Base-by-base conservation (phyloP, 2,329 filamentous ascomycete species). In the Penicillium brasilianum region DNA sequence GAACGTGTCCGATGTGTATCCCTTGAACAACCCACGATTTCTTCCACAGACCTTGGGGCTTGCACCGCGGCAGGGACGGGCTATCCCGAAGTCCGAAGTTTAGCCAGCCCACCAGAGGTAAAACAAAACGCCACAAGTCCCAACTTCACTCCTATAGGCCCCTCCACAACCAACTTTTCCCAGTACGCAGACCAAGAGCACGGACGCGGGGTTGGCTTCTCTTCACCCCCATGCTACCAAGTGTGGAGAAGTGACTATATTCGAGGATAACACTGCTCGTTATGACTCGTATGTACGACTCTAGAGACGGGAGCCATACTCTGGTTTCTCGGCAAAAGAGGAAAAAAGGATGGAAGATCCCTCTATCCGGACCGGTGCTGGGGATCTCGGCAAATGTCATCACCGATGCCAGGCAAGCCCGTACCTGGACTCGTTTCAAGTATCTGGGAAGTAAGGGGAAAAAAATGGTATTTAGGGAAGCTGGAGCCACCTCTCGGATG, bases 101-200 rank as follows among this genome's bases (percentile, higher is more conserved):
- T 58, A 58, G 20, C 57, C 57, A 30, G 39, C 22, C 48, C 3
- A 30, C n/a, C n/a, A 58, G 49, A 58, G 57, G 46, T 18, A 57
- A 58, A 57, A 58, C n/a, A 57, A 32, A 52, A n/a, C 6, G 37
- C 28, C 14, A 58, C 57, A 54, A 58, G 39, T 30, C 8, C 20
- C 49, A 41, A 28, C 1, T 20, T 14, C 34, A 30, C 36, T 36
- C 49, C 7, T 5, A 53, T 14, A 58, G 39, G 49, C 18, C 57
- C 28, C 48, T 46, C 32, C 56, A 46, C 39, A 46, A 30, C 14
- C 25, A 20, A 22, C 28, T 28, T 16, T 16, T 32, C 11, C 7
- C 25, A 2, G 16, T 39, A 32, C 32, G 25, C 16, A 22, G 11
- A n/a, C 20, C 34, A 30, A 16, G 39, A 28, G 13, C 28, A 36